A percentile compares a stretch with the other conserved stretches of the same genome.
These are phyloP conservation scores for Oryza nivara DNA, from an alignment of 176 grass and related monocot genomes.

Conservation along the genomic window DNA sequence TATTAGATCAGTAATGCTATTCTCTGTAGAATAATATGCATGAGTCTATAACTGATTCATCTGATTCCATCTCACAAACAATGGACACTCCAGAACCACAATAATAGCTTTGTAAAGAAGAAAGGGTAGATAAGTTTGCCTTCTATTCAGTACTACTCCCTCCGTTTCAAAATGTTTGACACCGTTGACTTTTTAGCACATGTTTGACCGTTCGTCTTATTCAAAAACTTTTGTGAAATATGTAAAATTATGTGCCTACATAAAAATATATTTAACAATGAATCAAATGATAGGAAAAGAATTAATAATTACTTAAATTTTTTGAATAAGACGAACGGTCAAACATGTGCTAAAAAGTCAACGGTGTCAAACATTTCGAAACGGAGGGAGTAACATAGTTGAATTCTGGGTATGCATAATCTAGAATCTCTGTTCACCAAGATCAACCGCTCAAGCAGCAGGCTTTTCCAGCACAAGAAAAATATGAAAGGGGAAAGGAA, in stretches of 20 bases:
- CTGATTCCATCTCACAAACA: neutral
- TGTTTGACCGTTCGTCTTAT: too few species aligned
- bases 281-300: too few species aligned
- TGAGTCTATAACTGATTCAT: neutral
- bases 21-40: neutral
- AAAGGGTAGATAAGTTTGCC: neutral
- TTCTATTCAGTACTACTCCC: neutral
- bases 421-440: neutral
- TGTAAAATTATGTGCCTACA: too few species aligned
- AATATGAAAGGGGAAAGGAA: neutral
- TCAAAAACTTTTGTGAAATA: too few species aligned
- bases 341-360: too few species aligned
- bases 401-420: neutral
- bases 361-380: too few species aligned
- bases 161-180: too few species aligned
- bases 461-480: neutral
- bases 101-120: constrained; percentile 2
- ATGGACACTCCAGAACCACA: neutral
- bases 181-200: too few species aligned
- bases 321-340: too few species aligned
- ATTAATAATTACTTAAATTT: too few species aligned
- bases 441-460: neutral
- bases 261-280: too few species aligned
- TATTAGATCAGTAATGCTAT: neutral
- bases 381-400: neutral